A percentile compares a stretch with the other conserved stretches of the same genome.
phyloP scores from a whole-genome alignment of 2,329 filamentous ascomycete genomes.

The Penicillium griseofulvum region DNA sequence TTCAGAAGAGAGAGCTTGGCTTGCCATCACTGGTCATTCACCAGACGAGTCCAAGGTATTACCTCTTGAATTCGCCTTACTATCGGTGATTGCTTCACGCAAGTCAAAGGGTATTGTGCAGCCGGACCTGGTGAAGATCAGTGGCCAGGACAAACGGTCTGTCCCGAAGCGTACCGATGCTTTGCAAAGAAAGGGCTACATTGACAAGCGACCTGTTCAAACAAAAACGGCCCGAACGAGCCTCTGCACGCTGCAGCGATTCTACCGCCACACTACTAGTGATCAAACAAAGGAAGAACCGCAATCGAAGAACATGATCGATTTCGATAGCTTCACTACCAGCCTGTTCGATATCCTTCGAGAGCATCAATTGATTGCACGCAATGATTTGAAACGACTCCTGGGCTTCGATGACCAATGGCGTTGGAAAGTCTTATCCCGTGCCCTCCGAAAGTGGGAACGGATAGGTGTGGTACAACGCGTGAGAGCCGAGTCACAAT shows the following conservation, averaged over 20 bases:
- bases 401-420: constrained; percentile 43
- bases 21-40: constrained; percentile 59
- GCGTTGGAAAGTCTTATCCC: constrained; percentile 42
- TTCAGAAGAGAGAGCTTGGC: constrained; percentile 58
- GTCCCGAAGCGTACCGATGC: constrained; percentile 60
- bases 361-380: constrained; percentile 51
- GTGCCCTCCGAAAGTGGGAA: constrained; percentile 46
- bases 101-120: constrained; percentile 58
- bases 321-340: constrained; percentile 51
- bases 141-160: constrained; percentile 64
- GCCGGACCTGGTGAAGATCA: constrained; percentile 53
- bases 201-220: constrained; percentile 55
- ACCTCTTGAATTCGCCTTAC: constrained; percentile 54
- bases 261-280: constrained; percentile 28
- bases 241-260: constrained; percentile 55
- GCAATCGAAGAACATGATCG: constrained; percentile 35
- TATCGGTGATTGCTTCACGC: constrained; percentile 58
- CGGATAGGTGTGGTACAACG: constrained; percentile 46
- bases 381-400: constrained; percentile 52
- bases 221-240: constrained; percentile 54
- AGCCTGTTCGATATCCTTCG: constrained; percentile 51
- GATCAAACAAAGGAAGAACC: constrained; percentile 9
- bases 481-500: constrained; percentile 44
- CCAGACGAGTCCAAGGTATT: constrained; percentile 55
- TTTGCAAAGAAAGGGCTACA: constrained; percentile 59